Conservation (phyloP, 192 early-diverging fungal genomes). For the Rhizoclosmatium sp. region DNA sequence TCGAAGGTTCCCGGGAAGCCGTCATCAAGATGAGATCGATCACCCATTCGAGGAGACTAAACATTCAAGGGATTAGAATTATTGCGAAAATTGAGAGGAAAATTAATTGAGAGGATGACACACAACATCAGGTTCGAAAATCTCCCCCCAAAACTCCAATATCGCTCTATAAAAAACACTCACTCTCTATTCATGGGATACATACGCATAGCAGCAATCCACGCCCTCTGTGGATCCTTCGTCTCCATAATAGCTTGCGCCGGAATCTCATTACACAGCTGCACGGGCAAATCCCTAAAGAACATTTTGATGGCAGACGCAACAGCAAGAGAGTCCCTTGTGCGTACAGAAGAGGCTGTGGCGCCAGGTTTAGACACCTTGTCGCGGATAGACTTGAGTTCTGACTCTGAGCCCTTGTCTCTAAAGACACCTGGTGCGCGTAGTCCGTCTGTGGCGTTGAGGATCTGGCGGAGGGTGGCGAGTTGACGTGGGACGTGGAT, state of each 20-base stretch:
- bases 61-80: neutral
- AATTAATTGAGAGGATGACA: too few species aligned
- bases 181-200: slow-evolving; percentile 20
- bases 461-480: neutral
- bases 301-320: slow-evolving; percentile 12
- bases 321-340: slow-evolving; percentile 8
- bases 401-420: slow-evolving; percentile 1
- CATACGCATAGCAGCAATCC: slow-evolving; percentile 1
- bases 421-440: neutral
- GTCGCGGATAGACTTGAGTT: slow-evolving; percentile 21
- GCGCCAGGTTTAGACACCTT: slow-evolving; percentile 5
- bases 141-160: neutral
- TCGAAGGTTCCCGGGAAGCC: slow-evolving; percentile 3
- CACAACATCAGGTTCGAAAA: too few species aligned
- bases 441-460: slow-evolving; percentile 3
- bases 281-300: slow-evolving; percentile 23
- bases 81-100: too few species aligned
- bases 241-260: slow-evolving; percentile 19
- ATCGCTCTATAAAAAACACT: neutral
- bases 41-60: slow-evolving; percentile 36
- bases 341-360: neutral
- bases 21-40: slow-evolving; percentile 32
- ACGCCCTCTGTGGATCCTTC: slow-evolving; percentile 3
- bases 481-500: neutral
- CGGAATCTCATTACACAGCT: slow-evolving; percentile 24